phyloP scores from a whole-genome alignment of 345 rosid species.

The Boechera retrofracta region DNA sequence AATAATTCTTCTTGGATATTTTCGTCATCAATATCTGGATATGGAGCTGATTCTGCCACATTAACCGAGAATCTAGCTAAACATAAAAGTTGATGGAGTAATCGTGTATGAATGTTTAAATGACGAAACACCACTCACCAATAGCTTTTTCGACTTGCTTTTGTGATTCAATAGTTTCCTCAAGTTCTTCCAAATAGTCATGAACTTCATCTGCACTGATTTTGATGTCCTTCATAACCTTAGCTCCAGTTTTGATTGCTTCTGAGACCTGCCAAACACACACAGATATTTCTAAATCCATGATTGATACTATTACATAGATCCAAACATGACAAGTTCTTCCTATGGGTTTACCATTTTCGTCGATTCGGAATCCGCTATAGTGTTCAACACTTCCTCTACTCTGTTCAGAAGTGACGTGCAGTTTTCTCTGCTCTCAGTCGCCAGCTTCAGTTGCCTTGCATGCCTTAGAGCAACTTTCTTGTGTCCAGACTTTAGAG shows the following conservation, averaged over 20 bases:
- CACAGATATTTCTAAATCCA: slow-evolving; percentile 7
- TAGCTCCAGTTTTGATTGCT: slow-evolving; percentile 83
- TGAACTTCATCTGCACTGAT: slow-evolving; percentile 82
- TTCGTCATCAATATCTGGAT: slow-evolving; percentile 65
- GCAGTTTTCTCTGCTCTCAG: slow-evolving; percentile 78
- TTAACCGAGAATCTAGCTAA: slow-evolving; percentile 28
- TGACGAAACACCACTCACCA: slow-evolving; percentile 49
- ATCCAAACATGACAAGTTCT: slow-evolving; percentile 11
- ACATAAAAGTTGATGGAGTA: slow-evolving; percentile 2
- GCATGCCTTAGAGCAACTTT: slow-evolving; percentile 75
- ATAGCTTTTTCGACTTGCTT: slow-evolving; percentile 72
- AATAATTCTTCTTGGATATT: slow-evolving; percentile 74
- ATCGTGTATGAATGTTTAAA: slow-evolving; percentile 6
- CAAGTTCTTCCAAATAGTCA: slow-evolving; percentile 71
- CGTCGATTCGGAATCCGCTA: slow-evolving; percentile 75
- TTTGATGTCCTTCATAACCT: slow-evolving; percentile 66
- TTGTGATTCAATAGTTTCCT: slow-evolving; percentile 70
- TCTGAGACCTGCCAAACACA: slow-evolving; percentile 68
- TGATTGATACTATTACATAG: background rate
- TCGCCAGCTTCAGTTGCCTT: slow-evolving; percentile 66
- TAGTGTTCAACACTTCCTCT: slow-evolving; percentile 70
- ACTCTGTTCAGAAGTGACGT: slow-evolving; percentile 75
- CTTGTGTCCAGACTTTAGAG: slow-evolving; percentile 76
- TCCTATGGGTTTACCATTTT: slow-evolving; percentile 57
- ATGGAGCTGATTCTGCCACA: slow-evolving; percentile 59